phyloP scores from a whole-genome alignment of 805 yeast genomes.

The Kregervanrija pseudodelftensis region DNA sequence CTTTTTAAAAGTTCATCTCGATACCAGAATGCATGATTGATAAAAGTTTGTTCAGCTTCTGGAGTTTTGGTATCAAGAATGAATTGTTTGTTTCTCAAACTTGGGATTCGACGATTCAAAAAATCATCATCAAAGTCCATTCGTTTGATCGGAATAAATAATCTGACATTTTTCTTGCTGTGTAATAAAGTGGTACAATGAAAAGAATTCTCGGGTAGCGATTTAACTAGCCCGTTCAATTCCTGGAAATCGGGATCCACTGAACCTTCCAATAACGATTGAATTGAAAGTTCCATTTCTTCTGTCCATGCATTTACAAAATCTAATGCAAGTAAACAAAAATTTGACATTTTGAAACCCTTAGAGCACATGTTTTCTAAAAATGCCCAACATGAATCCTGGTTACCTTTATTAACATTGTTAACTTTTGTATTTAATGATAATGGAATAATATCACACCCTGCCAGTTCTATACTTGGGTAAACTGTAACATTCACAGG shows the following conservation, averaged over 20 bases:
- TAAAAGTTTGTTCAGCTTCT: constrained; percentile 47
- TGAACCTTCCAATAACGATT: constrained; percentile 18
- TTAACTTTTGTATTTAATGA: constrained; percentile 26
- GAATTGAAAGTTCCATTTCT: constrained; percentile 31
- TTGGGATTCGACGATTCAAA: constrained; percentile 56
- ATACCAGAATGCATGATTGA: constrained; percentile 75
- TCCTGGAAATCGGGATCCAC: constrained; percentile 18
- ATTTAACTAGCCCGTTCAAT: constrained; percentile 12
- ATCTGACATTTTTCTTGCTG: constrained; percentile 35
- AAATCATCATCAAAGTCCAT: constrained; percentile 36
- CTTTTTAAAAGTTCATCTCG: constrained; percentile 54
- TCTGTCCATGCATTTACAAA: constrained; percentile 77
- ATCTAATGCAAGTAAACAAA: constrained; percentile 63
- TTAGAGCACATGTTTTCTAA: constrained; percentile 23
- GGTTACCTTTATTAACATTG: constrained; percentile 9
- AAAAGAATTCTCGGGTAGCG: constrained; percentile 13
- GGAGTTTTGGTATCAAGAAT: constrained; percentile 48
- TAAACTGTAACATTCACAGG: constrained; percentile 67
- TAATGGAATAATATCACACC: constrained; percentile 68
- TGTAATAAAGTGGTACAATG: constrained; percentile 12
- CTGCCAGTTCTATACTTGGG: constrained; percentile 66
- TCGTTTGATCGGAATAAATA: constrained; percentile 65
- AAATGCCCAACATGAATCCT: constrained; percentile 26
- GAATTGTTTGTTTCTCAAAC: constrained; percentile 62
- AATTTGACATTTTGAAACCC: constrained; percentile 39